Conservation (phyloP, 2,329 filamentous ascomycete genomes). For the Pseudogymnoascus sp. region DNA sequence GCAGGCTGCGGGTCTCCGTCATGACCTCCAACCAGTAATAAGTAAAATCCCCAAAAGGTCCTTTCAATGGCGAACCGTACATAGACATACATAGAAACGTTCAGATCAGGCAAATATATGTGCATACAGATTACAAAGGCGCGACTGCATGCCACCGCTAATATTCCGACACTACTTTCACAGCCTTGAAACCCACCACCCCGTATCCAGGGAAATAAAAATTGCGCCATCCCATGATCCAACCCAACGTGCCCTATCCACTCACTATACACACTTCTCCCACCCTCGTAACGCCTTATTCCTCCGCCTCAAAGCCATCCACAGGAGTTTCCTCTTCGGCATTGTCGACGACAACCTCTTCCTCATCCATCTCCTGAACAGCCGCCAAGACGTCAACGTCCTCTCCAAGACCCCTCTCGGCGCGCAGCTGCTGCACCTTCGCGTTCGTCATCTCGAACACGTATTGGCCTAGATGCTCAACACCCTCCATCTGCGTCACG, state of each 20-base stretch:
- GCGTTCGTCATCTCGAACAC: conserved; percentile 87
- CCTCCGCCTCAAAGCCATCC: conserved; percentile 2
- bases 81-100: not conserved
- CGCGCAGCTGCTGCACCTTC: conserved; percentile 23
- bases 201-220: not conserved
- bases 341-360: not conserved
- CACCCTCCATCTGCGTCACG: conserved; percentile 70
- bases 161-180: conserved; percentile 5
- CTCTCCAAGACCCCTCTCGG: not conserved
- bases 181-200: conserved; percentile 5
- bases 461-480: conserved; percentile 93
- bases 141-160: not conserved
- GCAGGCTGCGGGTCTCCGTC: not conserved
- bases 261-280: not conserved
- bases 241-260: not conserved
- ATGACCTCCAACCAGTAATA: not conserved
- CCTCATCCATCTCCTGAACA: conserved; percentile 5
- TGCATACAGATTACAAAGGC: conserved; percentile 7
- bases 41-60: not conserved
- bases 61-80: not conserved
- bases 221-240: not conserved
- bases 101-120: not conserved
- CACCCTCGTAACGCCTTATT: not conserved
- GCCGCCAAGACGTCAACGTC: not conserved
- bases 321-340: not conserved